These are phyloP conservation scores for Didymella sp. DNA, from an alignment of 2,329 filamentous ascomycete genomes.

Conservation along the genomic window DNA sequence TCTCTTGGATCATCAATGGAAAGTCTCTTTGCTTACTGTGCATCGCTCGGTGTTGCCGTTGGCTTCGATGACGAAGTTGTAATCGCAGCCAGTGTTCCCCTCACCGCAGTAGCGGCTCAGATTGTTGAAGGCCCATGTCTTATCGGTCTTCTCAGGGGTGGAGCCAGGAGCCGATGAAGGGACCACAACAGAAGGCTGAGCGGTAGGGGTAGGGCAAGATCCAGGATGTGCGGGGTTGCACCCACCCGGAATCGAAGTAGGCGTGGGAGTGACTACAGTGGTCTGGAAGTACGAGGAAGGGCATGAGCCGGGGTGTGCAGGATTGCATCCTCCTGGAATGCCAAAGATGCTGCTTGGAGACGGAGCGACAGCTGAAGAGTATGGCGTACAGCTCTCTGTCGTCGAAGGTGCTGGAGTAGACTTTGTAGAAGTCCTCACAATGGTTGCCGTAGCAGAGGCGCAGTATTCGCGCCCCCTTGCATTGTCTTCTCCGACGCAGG, in stretches of 20 bases:
- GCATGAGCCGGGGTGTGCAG: constrained; percentile 13
- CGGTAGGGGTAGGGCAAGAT: neutral
- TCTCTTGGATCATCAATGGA: too few species aligned
- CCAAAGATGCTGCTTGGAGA: neutral
- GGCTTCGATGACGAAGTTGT: constrained; percentile 24
- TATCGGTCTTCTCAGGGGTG: constrained; percentile 18
- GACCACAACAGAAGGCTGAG: neutral
- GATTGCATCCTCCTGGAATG: constrained; percentile 13
- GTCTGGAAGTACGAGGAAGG: constrained; percentile 10
- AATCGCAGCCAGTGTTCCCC: constrained; percentile 27
- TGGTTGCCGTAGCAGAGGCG: constrained; percentile 18
- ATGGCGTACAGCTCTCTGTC: neutral
- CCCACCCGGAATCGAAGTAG: constrained; percentile 7
- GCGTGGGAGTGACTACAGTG: neutral
- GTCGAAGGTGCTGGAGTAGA: neutral
- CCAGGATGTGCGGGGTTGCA: constrained; percentile 17
- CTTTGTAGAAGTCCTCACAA: neutral
- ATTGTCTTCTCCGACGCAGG: constrained; percentile 21
- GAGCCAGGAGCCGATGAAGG: constrained; percentile 5
- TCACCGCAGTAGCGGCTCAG: constrained; percentile 23
- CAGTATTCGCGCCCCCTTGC: constrained; percentile 20
- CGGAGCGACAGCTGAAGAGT: neutral
- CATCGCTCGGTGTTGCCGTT: constrained; percentile 23
- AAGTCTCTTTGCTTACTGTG: too few species aligned
- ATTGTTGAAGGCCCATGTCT: constrained; percentile 23